Evolutionary conservation across 1,284 basidiomycete species (phyloP).

Genomic region (Lignosus rhinocerotis): DNA sequence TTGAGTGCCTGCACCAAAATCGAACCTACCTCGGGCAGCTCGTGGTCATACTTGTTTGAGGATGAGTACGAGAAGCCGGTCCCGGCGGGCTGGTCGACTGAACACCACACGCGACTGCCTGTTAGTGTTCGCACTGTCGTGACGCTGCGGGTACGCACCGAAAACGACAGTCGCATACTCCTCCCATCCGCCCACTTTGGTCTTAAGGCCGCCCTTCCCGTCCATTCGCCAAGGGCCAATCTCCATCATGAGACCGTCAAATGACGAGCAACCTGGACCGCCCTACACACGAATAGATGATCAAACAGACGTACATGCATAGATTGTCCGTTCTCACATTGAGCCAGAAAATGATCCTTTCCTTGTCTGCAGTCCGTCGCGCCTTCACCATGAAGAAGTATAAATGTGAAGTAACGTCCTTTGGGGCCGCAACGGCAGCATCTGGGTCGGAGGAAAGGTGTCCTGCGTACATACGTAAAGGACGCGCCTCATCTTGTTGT

Average conservation of each 20-base stretch:
- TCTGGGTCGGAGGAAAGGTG: constrained; percentile 81
- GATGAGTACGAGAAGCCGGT: constrained; percentile 92
- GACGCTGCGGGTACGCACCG: constrained; percentile 49
- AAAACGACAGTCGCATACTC: constrained; percentile 98
- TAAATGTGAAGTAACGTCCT: constrained; percentile 73
- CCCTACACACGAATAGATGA: constrained; percentile 53
- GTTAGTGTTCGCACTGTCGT: neutral
- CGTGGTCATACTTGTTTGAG: constrained; percentile 84
- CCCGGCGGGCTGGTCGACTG: constrained; percentile 96
- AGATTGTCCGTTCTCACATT: constrained; percentile 63
- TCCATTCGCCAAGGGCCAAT: constrained; percentile 89
- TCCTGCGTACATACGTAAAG: constrained; percentile 80
- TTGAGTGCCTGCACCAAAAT: neutral
- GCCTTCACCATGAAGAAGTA: constrained; percentile 94
- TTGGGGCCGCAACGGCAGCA: constrained; percentile 44
- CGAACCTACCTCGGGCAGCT: constrained; percentile 64
- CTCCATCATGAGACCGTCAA: constrained; percentile 98
- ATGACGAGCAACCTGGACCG: constrained; percentile 94
- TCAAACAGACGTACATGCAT: neutral
- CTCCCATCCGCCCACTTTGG: constrained; percentile 93
- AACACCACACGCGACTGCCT: neutral
- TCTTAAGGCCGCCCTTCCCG: constrained; percentile 76
- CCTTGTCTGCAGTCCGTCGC: constrained; percentile 82
- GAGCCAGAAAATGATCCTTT: constrained; percentile 94
- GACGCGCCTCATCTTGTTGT: constrained; percentile 67